Evolutionary conservation across 2,329 filamentous ascomycete species (phyloP), one percentile per base, ranked within the genome.

Genomic region (Lachnellula arida): DNA sequence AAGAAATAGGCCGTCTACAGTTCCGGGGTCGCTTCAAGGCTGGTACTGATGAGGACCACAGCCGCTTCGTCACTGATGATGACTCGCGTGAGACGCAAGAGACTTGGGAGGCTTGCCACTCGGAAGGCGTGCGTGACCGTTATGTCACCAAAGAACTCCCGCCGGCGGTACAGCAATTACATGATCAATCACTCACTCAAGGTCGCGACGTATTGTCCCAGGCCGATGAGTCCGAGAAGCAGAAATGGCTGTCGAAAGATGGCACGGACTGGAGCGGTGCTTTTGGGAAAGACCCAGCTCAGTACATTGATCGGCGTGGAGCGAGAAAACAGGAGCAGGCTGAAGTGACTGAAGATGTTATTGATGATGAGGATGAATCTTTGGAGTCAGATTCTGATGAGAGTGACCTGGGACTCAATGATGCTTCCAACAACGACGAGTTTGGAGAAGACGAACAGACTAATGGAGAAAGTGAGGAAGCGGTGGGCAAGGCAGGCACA

Each of bases 81-180:
- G 86, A 96, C 69, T 87, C 88, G 1, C 86, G 93, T 34, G 94
- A 97, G 76, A 97, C 92, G 0, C 96, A 90, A 61, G 93, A 97
- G 74, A 89, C 88, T 0, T 97, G 92, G 91, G 91, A 97, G 71
- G 89, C 91, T 0, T 97, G 93, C 70, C 83, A 88, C 42, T 85
- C 91, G 0, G 92, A 97, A 71, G 93, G 93, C 12, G 89, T 96
- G 0, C 84, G 94, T 2, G 74, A 78, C 14, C 81, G 85, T 54
- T 80, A 84, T 28, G 90, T 97, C 0, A 75, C 81, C 9, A 80
- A 85, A 23, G 87, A 95, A 66, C 77, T 96, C 0, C 89, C 91
- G 0, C 82, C 85, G 0, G 74, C 81, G 11, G 80, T 93, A 0
- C 83, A 88, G 70, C 80, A 87, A 65, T 76, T 96, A 11, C 93